Base-by-base conservation (phyloP, 2,329 filamentous ascomycete genomes). In the Ophiostoma sp. region DNA sequence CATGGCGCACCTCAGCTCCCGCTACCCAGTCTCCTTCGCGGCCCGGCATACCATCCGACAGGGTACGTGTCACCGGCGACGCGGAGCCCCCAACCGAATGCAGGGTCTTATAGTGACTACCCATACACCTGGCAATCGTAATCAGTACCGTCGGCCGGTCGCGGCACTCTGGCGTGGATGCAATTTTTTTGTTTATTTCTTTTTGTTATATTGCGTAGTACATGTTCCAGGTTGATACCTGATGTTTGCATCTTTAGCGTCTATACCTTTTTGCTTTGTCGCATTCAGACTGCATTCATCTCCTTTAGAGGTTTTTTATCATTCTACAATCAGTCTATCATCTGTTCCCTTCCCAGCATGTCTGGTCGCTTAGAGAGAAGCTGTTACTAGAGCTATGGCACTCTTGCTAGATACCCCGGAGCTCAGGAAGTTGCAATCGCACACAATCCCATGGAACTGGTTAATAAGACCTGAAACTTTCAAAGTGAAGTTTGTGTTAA, bases 41-140 rank as follows among this genome's bases (percentile, higher is more conserved):
- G 67, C 33, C 39, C 27, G 15, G 68, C 36, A 7, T 69, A 54
- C 65, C 70, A 64, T 10, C 52, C 67, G 8, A 31, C 52, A 48
- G 48, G 15, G 11, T 65, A 67, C 31, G 23, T 39, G 44, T 41
- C 39, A 0, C 67, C 64, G 7, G 33, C 23, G 3, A 17, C 39
- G 6, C 70, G 48, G 13, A 60, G 64, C n/a, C 44, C 54, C 4
- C 52, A 23, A 4, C 27, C 27, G 4, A 65, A 64, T 23, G 67
- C 68, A n/a, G 67, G 52, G n/a, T 20, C 70, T 8, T 20, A 44
- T 1, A 31, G 54, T 15, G 65, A 60, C 23, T n/a, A 35, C 31
- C 31, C 44, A 35, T 68, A 48, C 35, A 39, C 60, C 27, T 68
- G 70, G 57, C 57, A 48, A 20, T 20, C 17, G 20, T 48, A 48